Base-by-base conservation (phyloP, 2,329 filamentous ascomycete species). In the Dendrostoma leiphaemia region DNA sequence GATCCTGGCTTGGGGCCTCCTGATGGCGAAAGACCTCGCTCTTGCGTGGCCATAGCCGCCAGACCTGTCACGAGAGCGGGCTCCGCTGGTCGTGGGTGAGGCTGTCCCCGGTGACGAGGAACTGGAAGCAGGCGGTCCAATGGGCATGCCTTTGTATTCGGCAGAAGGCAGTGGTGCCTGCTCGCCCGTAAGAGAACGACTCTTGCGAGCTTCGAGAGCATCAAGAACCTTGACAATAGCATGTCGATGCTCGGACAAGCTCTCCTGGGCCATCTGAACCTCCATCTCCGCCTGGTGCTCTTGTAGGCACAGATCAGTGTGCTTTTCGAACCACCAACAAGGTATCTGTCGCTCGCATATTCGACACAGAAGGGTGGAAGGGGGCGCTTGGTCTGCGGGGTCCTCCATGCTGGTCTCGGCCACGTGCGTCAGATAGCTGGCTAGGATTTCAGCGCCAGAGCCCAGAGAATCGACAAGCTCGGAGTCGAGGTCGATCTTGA, bases 321-420 rank as follows among this genome's bases (percentile, higher is more conserved):
- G 94, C 71, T 97, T 99, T 72, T 99, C 94, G 63, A 99, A 99
- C 95, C 94, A 99, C 94, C 94, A 99, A 0, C 93, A 91, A 4
- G 91, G 91, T 57, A 99, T 97, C 59, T 97, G 91, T 51, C 94
- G 90, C 69, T 99, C 94, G 70, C 94, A 99, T 52, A 99, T 97
- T 49, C 94, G 91, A 70, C 94, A 99, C 15, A 99, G 82, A 4
- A 97, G 88, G 0, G 91, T 90, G 10, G 85, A 78, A 0, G 93
- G 91, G 3, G 91, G 90, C 9, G 91, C 86, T 67, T 92, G 86
- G 64, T 87, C 84, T 47, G 83, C 82, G 19, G 89, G 85, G 59
- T 89, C 90, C 37, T 89, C 88, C 26, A 86, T 79, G 47, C 89
- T 90, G 37, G 86, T 84, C 67, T 99, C 94, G 45, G 94, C 91